A percentile compares a stretch with the other conserved stretches of the same genome.
Evolutionary conservation across 331 rosid genomes (phyloP).

Genomic region (Phaseolus coccineus): DNA sequence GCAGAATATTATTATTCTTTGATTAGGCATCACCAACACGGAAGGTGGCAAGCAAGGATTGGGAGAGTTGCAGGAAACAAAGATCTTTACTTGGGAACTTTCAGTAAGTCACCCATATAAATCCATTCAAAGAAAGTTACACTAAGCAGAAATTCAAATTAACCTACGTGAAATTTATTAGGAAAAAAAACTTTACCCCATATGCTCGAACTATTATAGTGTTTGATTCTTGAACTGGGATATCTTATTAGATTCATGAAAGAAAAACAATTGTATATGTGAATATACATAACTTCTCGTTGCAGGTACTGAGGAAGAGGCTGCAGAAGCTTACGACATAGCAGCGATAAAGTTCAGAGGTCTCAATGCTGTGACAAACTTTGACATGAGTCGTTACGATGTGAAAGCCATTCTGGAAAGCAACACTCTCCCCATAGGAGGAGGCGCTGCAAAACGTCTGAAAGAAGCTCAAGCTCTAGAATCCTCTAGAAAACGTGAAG

Average conservation of each 20-base stretch:
- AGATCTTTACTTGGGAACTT: constrained; percentile 78
- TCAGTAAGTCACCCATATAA: constrained; percentile 48
- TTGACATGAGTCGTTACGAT: constrained; percentile 93
- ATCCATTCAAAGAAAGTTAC: neutral
- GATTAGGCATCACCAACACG: constrained; percentile 93
- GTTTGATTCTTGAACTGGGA: too few relatives aligned
- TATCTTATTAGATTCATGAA: neutral
- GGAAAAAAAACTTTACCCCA: neutral
- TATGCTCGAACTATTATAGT: too few relatives aligned
- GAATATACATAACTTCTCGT: neutral
- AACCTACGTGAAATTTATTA: neutral
- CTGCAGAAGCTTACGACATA: constrained; percentile 97
- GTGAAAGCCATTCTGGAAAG: constrained; percentile 91
- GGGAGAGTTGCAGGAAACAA: constrained; percentile 98
- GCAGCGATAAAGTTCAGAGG: constrained; percentile 96
- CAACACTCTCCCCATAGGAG: constrained; percentile 93
- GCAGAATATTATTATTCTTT: neutral
- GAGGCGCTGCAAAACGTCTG: constrained; percentile 89
- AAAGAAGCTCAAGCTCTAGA: constrained; percentile 96
- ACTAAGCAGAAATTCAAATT: neutral
- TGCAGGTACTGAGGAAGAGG: constrained; percentile 93
- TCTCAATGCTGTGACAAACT: constrained; percentile 86
- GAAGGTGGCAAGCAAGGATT: constrained; percentile 98
- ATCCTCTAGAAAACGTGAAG: constrained; percentile 79
- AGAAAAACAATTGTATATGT: neutral